Conservation (phyloP, 164 flowering plant genomes). For the Amborella trichopoda region DNA sequence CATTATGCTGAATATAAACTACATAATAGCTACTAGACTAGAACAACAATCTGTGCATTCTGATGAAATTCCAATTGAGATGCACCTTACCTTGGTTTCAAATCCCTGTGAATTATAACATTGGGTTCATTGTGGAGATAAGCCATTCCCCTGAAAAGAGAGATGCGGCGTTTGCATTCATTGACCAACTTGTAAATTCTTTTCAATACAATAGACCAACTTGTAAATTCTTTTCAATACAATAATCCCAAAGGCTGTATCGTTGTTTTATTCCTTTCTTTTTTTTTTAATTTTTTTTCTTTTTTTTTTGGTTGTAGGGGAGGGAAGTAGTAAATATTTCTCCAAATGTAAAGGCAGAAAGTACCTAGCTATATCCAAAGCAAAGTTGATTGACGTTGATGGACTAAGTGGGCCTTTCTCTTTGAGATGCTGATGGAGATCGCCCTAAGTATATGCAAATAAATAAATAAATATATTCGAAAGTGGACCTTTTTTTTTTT, state of each 20-base stretch:
- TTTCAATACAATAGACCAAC: neutral
- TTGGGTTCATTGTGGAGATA: constrained; percentile 98
- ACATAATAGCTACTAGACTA: too few relatives aligned
- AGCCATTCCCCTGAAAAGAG: constrained; percentile 76
- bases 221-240: neutral
- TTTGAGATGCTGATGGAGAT: constrained; percentile 92
- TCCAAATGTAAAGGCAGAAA: too few relatives aligned
- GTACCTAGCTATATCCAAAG: constrained; percentile 95
- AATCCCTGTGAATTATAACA: constrained; percentile 87
- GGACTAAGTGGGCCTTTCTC: constrained; percentile 86
- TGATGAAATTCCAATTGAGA: too few relatives aligned
- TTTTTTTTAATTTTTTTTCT: too few relatives aligned
- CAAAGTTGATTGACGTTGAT: constrained; percentile 75
- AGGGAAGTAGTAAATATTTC: too few relatives aligned
- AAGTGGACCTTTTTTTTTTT: too few relatives aligned
- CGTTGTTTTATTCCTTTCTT: too few relatives aligned
- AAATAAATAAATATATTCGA: too few relatives aligned
- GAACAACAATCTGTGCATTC: too few relatives aligned
- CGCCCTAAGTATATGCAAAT: constrained; percentile 51
- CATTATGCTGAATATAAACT: too few relatives aligned
- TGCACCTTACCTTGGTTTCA: constrained; percentile 81
- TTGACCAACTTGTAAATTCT: neutral
- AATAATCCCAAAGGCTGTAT: too few relatives aligned
- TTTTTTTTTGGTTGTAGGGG: too few relatives aligned
- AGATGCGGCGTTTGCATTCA: neutral